These are phyloP conservation scores for Phytophthora pistaciae DNA, from an alignment of 352 stramenopile species.

Conservation along the genomic window DNA sequence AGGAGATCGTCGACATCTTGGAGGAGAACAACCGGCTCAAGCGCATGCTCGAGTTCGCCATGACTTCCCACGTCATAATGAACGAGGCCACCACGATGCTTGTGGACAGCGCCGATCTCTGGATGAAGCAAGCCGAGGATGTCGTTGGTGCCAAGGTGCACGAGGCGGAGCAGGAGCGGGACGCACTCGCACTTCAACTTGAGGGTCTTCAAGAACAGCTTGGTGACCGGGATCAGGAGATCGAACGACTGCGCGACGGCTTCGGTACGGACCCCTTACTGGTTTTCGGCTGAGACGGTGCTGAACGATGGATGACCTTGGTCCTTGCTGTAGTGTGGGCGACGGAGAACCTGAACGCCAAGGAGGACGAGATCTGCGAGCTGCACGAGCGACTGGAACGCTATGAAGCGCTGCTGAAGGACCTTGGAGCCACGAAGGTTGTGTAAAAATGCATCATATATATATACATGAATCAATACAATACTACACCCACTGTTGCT, in stretches of 20 bases:
- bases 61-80: conserved; percentile 36
- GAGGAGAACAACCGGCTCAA: conserved; percentile 37
- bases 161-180: conserved; percentile 26
- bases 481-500: neutral
- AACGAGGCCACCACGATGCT: conserved; percentile 35
- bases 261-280: conserved; percentile 28
- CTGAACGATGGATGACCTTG: conserved; percentile 6
- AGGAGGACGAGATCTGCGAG: conserved; percentile 42
- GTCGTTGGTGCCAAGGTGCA: conserved; percentile 26
- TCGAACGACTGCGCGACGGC: conserved; percentile 30
- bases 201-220: conserved; percentile 30
- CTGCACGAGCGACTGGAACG: conserved; percentile 29
- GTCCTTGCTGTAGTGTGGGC: conserved; percentile 36
- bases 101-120: conserved; percentile 22
- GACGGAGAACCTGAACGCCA: conserved; percentile 33
- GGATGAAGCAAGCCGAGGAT: conserved; percentile 28
- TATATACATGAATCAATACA: conserved; percentile 8
- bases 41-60: conserved; percentile 32
- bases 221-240: conserved; percentile 34
- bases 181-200: conserved; percentile 25
- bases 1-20: conserved; percentile 24
- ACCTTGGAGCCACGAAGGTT: conserved; percentile 22
- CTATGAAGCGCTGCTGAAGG: conserved; percentile 26
- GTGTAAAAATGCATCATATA: conserved; percentile 29
- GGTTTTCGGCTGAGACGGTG: conserved; percentile 10